Evolutionary conservation across 768 basidiomycete species (phyloP), one percentile per base, ranked within the genome.

Genomic region (Phylloporus rhodoxanthus): DNA sequence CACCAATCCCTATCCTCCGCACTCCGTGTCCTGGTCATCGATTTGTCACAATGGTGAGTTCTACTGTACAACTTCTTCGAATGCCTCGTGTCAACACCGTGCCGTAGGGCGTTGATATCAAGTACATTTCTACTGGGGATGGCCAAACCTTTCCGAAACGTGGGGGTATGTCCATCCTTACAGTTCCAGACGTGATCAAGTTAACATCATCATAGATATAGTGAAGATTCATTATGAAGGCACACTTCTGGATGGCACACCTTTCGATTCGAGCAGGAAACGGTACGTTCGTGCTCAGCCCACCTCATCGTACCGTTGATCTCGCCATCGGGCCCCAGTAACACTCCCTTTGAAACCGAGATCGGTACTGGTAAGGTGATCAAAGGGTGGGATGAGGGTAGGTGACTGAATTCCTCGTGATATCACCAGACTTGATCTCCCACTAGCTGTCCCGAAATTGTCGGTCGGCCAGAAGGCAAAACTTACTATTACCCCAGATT

Each of bases 371-470:
- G 87, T 8, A 82, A 84, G 62, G 91, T 94, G 41, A 92, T 94
- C 70, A 85, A 75, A 62, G 88, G 91, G 26, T 93, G 90, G 91
- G 91, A 92, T 61, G 87, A 91, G 66, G 91, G 91, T 84, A 56
- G 58, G 76, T 68, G 30, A 23, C 8, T 13, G 11, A 8, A 17
- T 38, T 25, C 30, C 4, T 11, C 29, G 26, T 8, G 20, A 28
- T 25, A 6, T 14, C 10, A 11, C 39, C 8, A 10, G 15, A 15
- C 9, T 23, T 53, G 30, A 55, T 48, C 34, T 25, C 30, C 40
- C 8, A 6, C 41, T 59, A 91, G 89, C 83, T 43, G 88, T 94
- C 14, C 80, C 76, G 5, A 74, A 89, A 70, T 70, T 93, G 54
- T 88, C 87, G 10, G 30, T 88, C 28, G 88, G 88, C 56, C 61